These are phyloP conservation scores for Pythium phragmitis DNA, from an alignment of 352 stramenopile species.

Conservation along the genomic window DNA sequence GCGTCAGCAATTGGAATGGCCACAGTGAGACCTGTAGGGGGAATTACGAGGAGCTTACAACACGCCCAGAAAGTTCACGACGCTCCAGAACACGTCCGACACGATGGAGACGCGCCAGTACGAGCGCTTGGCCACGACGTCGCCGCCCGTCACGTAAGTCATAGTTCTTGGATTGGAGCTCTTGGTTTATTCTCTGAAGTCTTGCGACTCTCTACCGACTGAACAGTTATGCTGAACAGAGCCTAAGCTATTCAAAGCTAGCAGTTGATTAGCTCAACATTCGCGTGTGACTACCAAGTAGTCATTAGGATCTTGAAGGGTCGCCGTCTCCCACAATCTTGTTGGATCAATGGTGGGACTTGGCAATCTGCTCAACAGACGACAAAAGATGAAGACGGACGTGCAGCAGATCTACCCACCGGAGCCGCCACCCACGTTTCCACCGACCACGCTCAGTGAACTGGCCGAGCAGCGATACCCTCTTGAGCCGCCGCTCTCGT, in stretches of 20 bases:
- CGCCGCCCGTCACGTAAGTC: slow-evolving; percentile 61
- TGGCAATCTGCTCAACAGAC: not conserved
- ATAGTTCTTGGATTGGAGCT: slow-evolving; percentile 26
- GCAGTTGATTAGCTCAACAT: not conserved
- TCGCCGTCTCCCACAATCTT: not conserved
- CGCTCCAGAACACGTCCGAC: slow-evolving; percentile 66
- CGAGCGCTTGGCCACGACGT: slow-evolving; percentile 68
- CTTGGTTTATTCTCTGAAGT: not conserved
- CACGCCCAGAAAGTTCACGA: slow-evolving; percentile 72
- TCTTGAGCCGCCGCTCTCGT: slow-evolving; percentile 1
- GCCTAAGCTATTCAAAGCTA: too few species aligned
- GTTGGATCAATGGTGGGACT: not conserved
- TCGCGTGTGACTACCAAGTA: not conserved
- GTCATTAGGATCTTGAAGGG: slow-evolving; percentile 1
- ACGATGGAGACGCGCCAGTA: slow-evolving; percentile 68
- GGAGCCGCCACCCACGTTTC: slow-evolving; percentile 6
- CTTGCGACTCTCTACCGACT: not conserved
- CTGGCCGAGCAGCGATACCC: slow-evolving; percentile 7
- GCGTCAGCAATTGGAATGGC: not conserved
- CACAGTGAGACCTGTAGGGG: not conserved
- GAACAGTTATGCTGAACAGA: not conserved
- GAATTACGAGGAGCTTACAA: slow-evolving; percentile 47
- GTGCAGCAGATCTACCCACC: slow-evolving; percentile 9
- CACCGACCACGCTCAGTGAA: not conserved
- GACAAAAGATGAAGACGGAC: not conserved